Percentiles rank a stretch among this genome's conserved stretches.
phyloP scores from a whole-genome alignment of 2,329 filamentous ascomycete species.

The Cercospora janseana region DNA sequence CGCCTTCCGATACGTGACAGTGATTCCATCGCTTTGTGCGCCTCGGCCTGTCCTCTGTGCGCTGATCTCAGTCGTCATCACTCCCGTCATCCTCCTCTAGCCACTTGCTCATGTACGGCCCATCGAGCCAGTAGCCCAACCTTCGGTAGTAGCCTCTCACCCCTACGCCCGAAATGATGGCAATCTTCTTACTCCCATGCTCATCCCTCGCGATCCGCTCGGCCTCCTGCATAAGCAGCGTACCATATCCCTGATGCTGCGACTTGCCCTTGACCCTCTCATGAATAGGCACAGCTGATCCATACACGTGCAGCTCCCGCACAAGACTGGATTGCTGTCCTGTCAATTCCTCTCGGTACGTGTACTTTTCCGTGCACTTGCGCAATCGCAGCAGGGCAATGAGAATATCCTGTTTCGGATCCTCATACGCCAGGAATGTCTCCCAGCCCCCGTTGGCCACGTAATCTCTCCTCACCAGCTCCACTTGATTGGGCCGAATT shows the following conservation, averaged over 20 bases:
- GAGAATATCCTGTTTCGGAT: constrained; percentile 96
- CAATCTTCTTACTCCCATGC: constrained; percentile 90
- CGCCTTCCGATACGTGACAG: no score
- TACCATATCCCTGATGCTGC: constrained; percentile 97
- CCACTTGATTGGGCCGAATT: constrained; percentile 92
- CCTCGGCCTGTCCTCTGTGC: no score
- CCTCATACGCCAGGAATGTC: constrained; percentile 96
- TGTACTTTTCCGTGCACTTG: constrained; percentile 88
- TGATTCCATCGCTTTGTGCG: no score
- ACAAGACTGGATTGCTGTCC: constrained; percentile 89
- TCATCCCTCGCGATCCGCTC: constrained; percentile 93
- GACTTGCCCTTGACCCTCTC: constrained; percentile 94
- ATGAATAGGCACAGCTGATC: constrained; percentile 94
- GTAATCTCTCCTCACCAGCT: constrained; percentile 92
- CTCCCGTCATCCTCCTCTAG: constrained; percentile 34
- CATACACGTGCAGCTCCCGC: constrained; percentile 93
- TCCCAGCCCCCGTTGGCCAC: constrained; percentile 96
- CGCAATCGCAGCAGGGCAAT: constrained; percentile 85
- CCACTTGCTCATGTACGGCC: constrained; percentile 63
- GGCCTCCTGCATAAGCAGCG: constrained; percentile 94
- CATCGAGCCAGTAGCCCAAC: constrained; percentile 90
- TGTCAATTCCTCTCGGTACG: constrained; percentile 82
- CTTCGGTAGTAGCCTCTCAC: constrained; percentile 93
- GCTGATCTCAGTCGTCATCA: constrained; percentile 36
- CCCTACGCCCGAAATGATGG: constrained; percentile 95